A percentile compares a stretch with the other conserved stretches of the same genome.
Evolutionary conservation across 2,329 filamentous ascomycete genomes (phyloP).

Genomic region (Beauveria rudraprayagi): DNA sequence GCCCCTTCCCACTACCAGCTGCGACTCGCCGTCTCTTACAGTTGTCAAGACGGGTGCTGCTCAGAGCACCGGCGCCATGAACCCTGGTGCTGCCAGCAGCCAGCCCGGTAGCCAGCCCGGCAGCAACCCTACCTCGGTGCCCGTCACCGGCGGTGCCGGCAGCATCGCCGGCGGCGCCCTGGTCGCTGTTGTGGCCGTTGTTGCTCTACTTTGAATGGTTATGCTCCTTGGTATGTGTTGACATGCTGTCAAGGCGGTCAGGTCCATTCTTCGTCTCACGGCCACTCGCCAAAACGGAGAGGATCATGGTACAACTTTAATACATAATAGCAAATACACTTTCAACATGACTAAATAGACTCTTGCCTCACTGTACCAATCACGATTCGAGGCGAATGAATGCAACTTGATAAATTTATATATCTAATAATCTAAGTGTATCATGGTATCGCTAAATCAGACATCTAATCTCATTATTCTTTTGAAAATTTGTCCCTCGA

Average conservation of each 20-base stretch:
- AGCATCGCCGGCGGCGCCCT: neutral
- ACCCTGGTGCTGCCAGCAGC: neutral
- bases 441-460: neutral
- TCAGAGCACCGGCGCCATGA: constrained; percentile 13
- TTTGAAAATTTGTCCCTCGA: neutral
- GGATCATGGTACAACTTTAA: neutral
- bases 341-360: too few species aligned
- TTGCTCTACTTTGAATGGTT: neutral
- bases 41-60: neutral
- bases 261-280: neutral
- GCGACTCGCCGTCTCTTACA: constrained; percentile 10
- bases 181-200: neutral
- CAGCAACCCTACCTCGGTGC: neutral
- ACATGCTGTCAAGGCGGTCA: too few species aligned
- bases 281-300: neutral
- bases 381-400: neutral
- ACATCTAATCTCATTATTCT: neutral
- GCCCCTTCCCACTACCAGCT: constrained; percentile 10
- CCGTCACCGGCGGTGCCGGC: neutral
- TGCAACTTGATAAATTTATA: neutral
- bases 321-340: neutral
- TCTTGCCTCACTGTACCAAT: too few species aligned
- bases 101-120: neutral
- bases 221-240: neutral
- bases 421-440: neutral